Conservation (phyloP, 2,329 filamentous ascomycete species). For the Hirsutella thompsonii region DNA sequence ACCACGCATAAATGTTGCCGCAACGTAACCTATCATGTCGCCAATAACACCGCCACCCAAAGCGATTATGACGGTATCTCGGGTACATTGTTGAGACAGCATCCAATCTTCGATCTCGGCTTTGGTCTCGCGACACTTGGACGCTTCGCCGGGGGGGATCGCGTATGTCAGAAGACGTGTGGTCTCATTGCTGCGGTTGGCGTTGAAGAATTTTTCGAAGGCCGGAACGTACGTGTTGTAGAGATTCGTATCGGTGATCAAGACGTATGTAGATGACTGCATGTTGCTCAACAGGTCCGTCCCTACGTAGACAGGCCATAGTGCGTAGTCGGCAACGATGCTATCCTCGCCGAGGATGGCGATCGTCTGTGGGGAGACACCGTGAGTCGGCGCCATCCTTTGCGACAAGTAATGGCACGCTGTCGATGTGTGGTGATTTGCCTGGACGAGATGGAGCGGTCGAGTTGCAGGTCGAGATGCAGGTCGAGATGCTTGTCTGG, state of each 20-base stretch:
- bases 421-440: not conserved
- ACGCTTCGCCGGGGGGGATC: constrained; percentile 84
- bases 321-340: constrained; percentile 82
- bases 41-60: constrained; percentile 94
- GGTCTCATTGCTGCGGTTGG: constrained; percentile 12
- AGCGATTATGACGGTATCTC: constrained; percentile 90
- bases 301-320: constrained; percentile 75
- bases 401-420: not conserved
- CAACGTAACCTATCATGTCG: constrained; percentile 95
- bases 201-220: constrained; percentile 41
- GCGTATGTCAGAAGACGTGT: constrained; percentile 72
- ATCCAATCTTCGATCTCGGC: constrained; percentile 97
- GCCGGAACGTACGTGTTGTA: constrained; percentile 64
- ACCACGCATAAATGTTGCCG: constrained; percentile 96
- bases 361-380: constrained; percentile 43
- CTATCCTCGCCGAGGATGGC: constrained; percentile 77
- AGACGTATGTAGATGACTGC: constrained; percentile 80
- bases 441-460: not conserved
- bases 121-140: constrained; percentile 87
- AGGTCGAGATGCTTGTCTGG: not conserved
- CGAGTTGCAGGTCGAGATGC: not conserved
- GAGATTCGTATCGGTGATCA: constrained; percentile 94
- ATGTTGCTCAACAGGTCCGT: constrained; percentile 68
- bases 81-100: constrained; percentile 78
- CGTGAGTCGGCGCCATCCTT: constrained; percentile 13